Conservation (phyloP, 1,284 basidiomycete species). For the Thecaphora thlaspeos region DNA sequence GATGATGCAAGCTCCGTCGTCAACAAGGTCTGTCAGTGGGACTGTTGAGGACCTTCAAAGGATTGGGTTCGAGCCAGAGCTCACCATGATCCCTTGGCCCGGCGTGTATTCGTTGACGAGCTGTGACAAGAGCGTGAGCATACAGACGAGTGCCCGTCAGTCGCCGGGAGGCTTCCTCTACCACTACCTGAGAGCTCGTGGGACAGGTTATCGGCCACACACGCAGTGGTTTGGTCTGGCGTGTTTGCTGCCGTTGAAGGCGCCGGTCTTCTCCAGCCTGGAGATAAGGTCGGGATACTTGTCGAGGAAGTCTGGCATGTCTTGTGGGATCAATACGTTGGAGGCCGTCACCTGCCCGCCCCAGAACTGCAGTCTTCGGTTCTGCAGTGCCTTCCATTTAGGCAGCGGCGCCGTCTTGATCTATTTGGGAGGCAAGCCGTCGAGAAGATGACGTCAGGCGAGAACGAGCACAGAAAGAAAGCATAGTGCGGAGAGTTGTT, state of each 20-base stretch:
- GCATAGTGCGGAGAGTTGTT: neutral
- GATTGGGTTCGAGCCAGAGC: conserved; percentile 44
- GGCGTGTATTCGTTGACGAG: conserved; percentile 69
- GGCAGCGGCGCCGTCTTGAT: conserved; percentile 73
- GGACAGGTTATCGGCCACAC: too few species aligned
- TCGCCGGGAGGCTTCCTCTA: too few species aligned
- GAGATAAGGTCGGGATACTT: conserved; percentile 69
- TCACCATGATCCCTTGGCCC: conserved; percentile 77
- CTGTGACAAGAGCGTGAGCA: conserved; percentile 2
- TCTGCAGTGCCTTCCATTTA: conserved; percentile 79
- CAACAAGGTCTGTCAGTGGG: too few species aligned
- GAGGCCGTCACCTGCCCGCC: conserved; percentile 69
- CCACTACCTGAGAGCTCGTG: too few species aligned
- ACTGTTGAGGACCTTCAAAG: conserved; percentile 5
- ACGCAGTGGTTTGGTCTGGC: conserved; percentile 78
- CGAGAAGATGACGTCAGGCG: conserved; percentile 2
- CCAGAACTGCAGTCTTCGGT: conserved; percentile 58
- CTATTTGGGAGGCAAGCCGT: conserved; percentile 58
- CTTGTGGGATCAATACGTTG: conserved; percentile 65
- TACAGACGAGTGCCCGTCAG: too few species aligned
- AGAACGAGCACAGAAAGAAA: neutral
- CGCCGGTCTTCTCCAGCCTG: conserved; percentile 66
- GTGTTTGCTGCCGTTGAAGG: conserved; percentile 68
- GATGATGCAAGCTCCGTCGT: too few species aligned
- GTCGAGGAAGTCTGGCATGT: conserved; percentile 68